Base-by-base conservation (phyloP, 495 filamentous ascomycete genomes). In the Glarea lozoyensis region DNA sequence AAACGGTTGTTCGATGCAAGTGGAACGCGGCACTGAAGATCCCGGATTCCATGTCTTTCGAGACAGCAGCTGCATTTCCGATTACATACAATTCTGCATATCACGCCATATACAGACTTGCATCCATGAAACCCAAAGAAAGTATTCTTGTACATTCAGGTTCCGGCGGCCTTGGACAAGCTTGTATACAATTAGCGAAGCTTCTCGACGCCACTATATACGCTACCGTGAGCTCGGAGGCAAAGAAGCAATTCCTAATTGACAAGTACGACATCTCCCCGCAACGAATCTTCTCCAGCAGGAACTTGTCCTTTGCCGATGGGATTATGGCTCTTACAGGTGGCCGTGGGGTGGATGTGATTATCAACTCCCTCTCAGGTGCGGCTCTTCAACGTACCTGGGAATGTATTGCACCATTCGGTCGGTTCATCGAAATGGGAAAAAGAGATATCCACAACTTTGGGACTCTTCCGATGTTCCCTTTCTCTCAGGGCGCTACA, bases 101-200 rank as follows among this genome's bases (percentile, higher is more conserved):
- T 43, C 70, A 82, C 56, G 63, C 69, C 0, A 15, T 73, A 6
- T 40, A 70, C 27, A 62, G 72, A 23, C 54, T 67, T n/a, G n/a
- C n/a, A n/a, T n/a, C n/a, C n/a, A n/a, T n/a, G n/a, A n/a, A n/a
- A n/a, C n/a, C n/a, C n/a, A n/a, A n/a, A n/a, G n/a, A n/a, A n/a
- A n/a, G n/a, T n/a, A n/a, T n/a, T n/a, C n/a, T n/a, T n/a, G n/a
- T n/a, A n/a, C 74, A 80, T 42, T 61, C 66, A 1, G 78, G 69
- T 12, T 61, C 77, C 5, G 74, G 76, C 17, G 71, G 64, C 3
- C 63, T 80, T 1, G 77, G 76, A 2, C 74, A 79, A 52, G 76
- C 75, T 11, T 70, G 76, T 10, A 72, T 81, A 38, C 58, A 61
- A 22, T 33, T 82, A 0, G 72, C 73, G 0, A 66, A 75, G 29